Conservation (phyloP, 1,284 basidiomycete species). For the Salmacisia buchloeana region DNA sequence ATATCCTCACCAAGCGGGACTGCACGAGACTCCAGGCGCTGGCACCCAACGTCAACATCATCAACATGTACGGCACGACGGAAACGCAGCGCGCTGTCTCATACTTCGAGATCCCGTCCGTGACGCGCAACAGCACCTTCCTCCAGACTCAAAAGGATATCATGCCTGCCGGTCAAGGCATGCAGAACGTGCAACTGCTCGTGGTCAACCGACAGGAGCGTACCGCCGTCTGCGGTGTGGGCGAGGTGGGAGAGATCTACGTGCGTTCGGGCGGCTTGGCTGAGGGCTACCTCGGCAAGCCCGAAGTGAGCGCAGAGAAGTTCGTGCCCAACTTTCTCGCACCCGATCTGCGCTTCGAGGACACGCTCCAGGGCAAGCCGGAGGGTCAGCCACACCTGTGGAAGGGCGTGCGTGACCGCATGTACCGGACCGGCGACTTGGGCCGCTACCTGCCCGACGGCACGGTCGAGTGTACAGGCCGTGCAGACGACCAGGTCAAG, state of each 20-base stretch:
- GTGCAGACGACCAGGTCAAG: slow-evolving; percentile 98
- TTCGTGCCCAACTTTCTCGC: slow-evolving; percentile 49
- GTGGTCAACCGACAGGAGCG: slow-evolving; percentile 92
- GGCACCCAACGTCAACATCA: slow-evolving; percentile 77
- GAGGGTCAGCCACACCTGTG: slow-evolving; percentile 55
- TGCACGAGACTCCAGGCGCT: slow-evolving; percentile 90
- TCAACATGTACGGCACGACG: slow-evolving; percentile 99
- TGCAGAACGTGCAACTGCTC: slow-evolving; percentile 95
- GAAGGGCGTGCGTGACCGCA: slow-evolving; percentile 95
- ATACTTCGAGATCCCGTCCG: slow-evolving; percentile 87
- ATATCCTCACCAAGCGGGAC: slow-evolving; percentile 96
- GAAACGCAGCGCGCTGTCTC: slow-evolving; percentile 98
- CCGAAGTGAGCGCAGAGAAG: slow-evolving; percentile 69
- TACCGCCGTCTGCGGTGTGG: slow-evolving; percentile 81
- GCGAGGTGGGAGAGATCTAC: slow-evolving; percentile 98
- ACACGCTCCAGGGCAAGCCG: slow-evolving; percentile 39
- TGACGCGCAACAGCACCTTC: slow-evolving; percentile 80
- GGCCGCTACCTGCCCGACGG: slow-evolving; percentile 91
- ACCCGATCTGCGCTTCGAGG: slow-evolving; percentile 31
- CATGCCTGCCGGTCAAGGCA: slow-evolving; percentile 95
- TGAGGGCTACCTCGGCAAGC: slow-evolving; percentile 81
- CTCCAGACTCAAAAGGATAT: slow-evolving; percentile 92
- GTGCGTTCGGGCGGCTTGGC: slow-evolving; percentile 93
- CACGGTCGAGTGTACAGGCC: slow-evolving; percentile 90
- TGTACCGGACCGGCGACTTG: slow-evolving; percentile 96